Evolutionary conservation across 2,329 filamentous ascomycete genomes (phyloP).

Genomic region (Pezicula carpinea): DNA sequence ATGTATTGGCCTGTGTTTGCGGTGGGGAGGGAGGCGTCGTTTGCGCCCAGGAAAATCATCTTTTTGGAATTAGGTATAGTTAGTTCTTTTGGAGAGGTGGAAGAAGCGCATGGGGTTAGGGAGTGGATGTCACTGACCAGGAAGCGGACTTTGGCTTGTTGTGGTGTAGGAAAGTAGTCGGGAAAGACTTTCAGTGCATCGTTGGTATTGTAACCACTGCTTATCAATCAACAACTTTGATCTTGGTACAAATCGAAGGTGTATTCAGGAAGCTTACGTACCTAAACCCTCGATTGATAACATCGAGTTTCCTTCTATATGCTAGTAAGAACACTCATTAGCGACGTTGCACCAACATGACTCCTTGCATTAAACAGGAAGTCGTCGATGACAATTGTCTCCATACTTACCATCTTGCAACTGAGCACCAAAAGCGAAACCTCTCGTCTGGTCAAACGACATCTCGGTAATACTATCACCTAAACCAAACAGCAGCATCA

Average conservation of each 20-base stretch:
- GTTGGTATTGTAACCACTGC: constrained; percentile 4
- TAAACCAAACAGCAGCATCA: not conserved
- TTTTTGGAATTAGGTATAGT: not conserved
- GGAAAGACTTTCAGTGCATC: constrained; percentile 4
- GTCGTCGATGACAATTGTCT: too few relatives aligned
- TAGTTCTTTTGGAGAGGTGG: too few relatives aligned
- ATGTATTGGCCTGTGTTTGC: constrained; percentile 60
- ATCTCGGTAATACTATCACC: constrained; percentile 7
- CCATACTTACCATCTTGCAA: constrained; percentile 6
- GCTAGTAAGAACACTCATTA: too few relatives aligned
- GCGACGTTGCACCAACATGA: not conserved
- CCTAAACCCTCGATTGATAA: too few relatives aligned
- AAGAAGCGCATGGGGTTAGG: too few relatives aligned
- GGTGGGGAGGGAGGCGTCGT: constrained; percentile 65
- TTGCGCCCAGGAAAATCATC: constrained; percentile 75
- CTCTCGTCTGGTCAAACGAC: constrained; percentile 2
- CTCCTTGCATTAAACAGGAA: too few relatives aligned
- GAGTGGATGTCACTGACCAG: constrained; percentile 1
- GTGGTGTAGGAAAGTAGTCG: constrained; percentile 1
- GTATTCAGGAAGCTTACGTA: too few relatives aligned
- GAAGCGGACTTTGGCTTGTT: constrained; percentile 3
- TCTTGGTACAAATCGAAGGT: too few relatives aligned
- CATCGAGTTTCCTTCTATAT: too few relatives aligned
- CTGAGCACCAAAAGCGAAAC: constrained; percentile 5
- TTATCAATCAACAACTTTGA: not conserved